phyloP scores from a whole-genome alignment of 176 grass and related monocot genomes.

The Raddia guianensis region DNA sequence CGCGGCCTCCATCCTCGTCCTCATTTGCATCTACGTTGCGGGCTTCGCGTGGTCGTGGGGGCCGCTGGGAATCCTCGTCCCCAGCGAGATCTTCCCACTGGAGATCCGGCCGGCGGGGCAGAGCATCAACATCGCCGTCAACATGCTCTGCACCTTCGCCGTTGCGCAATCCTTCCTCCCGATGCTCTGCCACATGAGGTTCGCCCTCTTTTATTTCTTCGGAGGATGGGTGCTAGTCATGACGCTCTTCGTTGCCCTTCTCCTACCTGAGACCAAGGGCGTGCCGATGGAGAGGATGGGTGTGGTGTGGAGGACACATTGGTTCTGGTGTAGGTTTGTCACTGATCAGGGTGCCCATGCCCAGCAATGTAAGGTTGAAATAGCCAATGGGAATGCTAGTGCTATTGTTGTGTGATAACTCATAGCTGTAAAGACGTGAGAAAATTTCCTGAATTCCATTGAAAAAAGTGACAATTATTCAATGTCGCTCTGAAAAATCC shows the following conservation, averaged over 20 bases:
- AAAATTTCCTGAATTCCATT: no score
- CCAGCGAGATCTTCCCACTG: slow-evolving; percentile 14
- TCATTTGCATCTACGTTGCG: slow-evolving; percentile 37
- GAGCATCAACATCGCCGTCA: slow-evolving; percentile 90
- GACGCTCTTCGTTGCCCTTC: no score
- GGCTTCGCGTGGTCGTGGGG: slow-evolving; percentile 47
- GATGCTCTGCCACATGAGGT: no score
- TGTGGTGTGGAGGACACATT: slow-evolving; percentile 12
- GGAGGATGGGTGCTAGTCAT: no score
- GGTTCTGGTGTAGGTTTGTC: slow-evolving; percentile 21
- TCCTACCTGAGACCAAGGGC: neutral
- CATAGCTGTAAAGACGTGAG: no score
- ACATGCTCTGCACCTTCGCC: slow-evolving; percentile 95
- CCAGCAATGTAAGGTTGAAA: neutral
- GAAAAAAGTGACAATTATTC: no score
- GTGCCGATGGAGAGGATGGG: slow-evolving; percentile 28
- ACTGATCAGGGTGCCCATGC: neutral
- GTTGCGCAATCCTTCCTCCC: no score
- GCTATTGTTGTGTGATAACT: neutral
- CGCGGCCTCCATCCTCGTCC: slow-evolving; percentile 4
- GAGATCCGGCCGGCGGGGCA: slow-evolving; percentile 92
- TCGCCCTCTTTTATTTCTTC: no score
- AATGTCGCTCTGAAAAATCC: no score
- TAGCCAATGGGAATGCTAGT: neutral
- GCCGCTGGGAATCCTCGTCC: neutral